These are phyloP conservation scores for Prunus mongolica DNA, from an alignment of 306 rosid species.

Conservation along the genomic window DNA sequence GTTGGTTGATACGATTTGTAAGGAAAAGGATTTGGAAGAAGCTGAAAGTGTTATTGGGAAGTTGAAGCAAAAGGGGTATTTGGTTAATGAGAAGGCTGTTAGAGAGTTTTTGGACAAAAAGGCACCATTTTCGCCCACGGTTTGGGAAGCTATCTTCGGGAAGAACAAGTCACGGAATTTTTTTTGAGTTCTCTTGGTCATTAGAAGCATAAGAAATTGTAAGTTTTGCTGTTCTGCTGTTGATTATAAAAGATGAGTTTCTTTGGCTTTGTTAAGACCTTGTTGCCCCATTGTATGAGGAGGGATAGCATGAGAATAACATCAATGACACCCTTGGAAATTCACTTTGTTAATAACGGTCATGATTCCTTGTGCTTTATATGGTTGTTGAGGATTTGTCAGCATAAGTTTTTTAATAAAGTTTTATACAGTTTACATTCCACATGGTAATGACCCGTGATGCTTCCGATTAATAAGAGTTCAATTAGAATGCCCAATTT, in stretches of 20 bases:
- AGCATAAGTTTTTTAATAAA: background rate
- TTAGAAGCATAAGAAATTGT: background rate
- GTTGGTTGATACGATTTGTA: constrained; percentile 56
- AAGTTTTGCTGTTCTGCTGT: background rate
- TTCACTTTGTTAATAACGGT: constrained; percentile 1
- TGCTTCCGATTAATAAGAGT: background rate
- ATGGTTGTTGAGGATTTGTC: background rate
- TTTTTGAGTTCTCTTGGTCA: constrained; percentile 33
- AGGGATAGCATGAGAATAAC: background rate
- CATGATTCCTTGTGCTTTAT: background rate
- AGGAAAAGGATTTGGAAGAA: constrained; percentile 60
- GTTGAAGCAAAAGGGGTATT: constrained; percentile 64
- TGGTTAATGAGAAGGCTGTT: constrained; percentile 64
- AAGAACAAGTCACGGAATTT: constrained; percentile 44
- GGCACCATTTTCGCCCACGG: constrained; percentile 44
- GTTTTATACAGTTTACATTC: background rate
- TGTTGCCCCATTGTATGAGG: background rate
- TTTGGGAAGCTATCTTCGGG: constrained; percentile 78
- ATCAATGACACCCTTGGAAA: background rate
- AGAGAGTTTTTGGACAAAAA: constrained; percentile 68
- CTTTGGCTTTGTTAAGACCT: background rate
- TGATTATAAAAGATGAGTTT: constrained; percentile 1
- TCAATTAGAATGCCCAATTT: background rate
- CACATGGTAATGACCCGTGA: background rate
- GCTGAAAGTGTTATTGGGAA: constrained; percentile 46